Conservation (phyloP, 2,329 filamentous ascomycete species). For the Didymella pinodella region DNA sequence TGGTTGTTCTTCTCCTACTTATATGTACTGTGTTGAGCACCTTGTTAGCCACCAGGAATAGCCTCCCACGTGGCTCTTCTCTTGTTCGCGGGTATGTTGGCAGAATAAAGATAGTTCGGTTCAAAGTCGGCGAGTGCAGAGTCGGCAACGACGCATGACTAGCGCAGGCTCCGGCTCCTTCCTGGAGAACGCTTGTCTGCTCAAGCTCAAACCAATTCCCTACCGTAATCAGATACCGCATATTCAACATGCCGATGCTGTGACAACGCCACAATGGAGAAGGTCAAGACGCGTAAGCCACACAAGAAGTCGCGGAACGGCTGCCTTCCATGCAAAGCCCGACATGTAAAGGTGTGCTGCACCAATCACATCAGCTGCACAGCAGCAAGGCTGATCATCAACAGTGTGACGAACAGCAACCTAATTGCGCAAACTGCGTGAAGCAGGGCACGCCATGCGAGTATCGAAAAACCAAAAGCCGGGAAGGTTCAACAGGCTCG, state of each 20-base stretch:
- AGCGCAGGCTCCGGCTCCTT: conserved; percentile 18
- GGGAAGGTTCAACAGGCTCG: conserved; percentile 26
- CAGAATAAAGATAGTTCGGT: neutral
- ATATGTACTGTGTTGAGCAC: conserved; percentile 9
- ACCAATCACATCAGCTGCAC: neutral
- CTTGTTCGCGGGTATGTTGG: neutral
- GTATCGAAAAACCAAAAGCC: conserved; percentile 31
- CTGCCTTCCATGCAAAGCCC: conserved; percentile 40
- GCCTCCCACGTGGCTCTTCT: too few species aligned
- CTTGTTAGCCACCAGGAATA: conserved; percentile 11
- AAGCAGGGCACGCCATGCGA: conserved; percentile 44
- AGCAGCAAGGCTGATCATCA: conserved; percentile 18
- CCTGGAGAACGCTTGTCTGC: conserved; percentile 7
- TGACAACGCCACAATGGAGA: conserved; percentile 33
- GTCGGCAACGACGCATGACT: conserved; percentile 12
- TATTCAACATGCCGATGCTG: conserved; percentile 9
- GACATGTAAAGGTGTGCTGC: conserved; percentile 40
- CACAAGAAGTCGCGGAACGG: conserved; percentile 44
- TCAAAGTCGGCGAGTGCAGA: conserved; percentile 1
- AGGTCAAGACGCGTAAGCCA: conserved; percentile 37
- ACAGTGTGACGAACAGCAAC: conserved; percentile 45
- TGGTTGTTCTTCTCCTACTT: neutral
- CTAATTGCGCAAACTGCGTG: conserved; percentile 42
- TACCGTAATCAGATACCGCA: conserved; percentile 3
- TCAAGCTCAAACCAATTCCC: conserved; percentile 19